phyloP scores from a whole-genome alignment of 805 yeast species.

The Lipomyces lipofer region DNA sequence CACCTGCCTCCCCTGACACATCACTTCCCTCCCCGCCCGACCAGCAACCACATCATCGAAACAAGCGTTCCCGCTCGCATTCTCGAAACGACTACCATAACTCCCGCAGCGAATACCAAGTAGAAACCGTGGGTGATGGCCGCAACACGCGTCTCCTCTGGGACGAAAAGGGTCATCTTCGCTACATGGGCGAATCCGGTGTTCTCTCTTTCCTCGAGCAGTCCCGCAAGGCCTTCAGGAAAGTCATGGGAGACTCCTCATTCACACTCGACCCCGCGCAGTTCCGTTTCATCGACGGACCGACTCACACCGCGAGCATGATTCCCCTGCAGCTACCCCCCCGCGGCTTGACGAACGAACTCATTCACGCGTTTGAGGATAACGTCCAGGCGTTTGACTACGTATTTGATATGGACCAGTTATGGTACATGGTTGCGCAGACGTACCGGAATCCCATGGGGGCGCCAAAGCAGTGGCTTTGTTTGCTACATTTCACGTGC shows the following conservation, averaged over 20 bases:
- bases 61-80: too few relatives aligned
- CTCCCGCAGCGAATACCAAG: constrained; percentile 22
- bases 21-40: constrained; percentile 4
- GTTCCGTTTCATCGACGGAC: constrained; percentile 43
- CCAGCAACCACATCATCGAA: background rate
- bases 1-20: constrained; percentile 7
- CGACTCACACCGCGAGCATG: constrained; percentile 35
- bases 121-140: constrained; percentile 24
- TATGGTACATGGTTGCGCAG: constrained; percentile 38
- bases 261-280: constrained; percentile 46
- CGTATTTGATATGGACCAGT: constrained; percentile 43
- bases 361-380: constrained; percentile 41
- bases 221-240: constrained; percentile 43
- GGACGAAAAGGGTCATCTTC: constrained; percentile 43
- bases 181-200: constrained; percentile 48
- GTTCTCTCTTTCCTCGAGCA: constrained; percentile 47
- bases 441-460: constrained; percentile 41
- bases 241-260: constrained; percentile 39
- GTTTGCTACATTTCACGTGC: constrained; percentile 44
- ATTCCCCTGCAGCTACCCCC: constrained; percentile 39
- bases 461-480: constrained; percentile 37
- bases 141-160: constrained; percentile 38
- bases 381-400: constrained; percentile 47
- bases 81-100: background rate
- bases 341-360: constrained; percentile 37